Conservation (phyloP, 257 asterid genomes). For the Capsicum chinense region DNA sequence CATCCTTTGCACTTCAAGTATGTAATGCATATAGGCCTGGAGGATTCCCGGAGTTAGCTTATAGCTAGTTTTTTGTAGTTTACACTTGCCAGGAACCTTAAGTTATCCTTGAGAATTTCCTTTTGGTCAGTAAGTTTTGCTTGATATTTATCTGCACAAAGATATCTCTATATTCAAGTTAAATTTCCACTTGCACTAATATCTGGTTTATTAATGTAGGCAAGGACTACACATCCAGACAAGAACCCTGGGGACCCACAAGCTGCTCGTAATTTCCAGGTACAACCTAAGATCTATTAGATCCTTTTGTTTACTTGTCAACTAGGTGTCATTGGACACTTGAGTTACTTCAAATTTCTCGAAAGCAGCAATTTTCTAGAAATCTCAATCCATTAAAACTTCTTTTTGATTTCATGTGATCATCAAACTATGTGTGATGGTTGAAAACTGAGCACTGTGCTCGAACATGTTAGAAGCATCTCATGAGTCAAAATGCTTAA, state of each 20-base stretch:
- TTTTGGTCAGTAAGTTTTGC: not conserved
- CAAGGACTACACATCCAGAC: conserved; percentile 85
- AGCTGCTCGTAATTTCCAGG: conserved; percentile 84
- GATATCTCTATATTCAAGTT: not conserved
- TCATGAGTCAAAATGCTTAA: not conserved
- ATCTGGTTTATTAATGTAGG: conserved; percentile 46
- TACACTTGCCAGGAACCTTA: not conserved
- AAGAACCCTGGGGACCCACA: conserved; percentile 75
- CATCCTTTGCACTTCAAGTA: not conserved
- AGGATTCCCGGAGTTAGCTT: not conserved
- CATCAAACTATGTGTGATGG: not conserved
- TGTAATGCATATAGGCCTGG: not conserved
- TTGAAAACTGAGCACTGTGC: conserved; percentile 3
- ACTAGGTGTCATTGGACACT: not conserved
- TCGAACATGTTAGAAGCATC: not conserved
- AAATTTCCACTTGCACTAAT: not conserved
- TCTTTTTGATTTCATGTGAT: not conserved
- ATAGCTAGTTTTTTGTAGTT: not conserved
- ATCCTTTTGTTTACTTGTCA: not conserved
- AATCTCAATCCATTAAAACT: not conserved
- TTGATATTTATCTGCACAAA: not conserved
- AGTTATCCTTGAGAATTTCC: not conserved
- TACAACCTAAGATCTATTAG: conserved; percentile 33
- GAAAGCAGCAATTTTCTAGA: not conserved
- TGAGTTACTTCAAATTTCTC: not conserved